Conservation (phyloP, 75 land plant genomes). For the Chamaecyparis obtusa region DNA sequence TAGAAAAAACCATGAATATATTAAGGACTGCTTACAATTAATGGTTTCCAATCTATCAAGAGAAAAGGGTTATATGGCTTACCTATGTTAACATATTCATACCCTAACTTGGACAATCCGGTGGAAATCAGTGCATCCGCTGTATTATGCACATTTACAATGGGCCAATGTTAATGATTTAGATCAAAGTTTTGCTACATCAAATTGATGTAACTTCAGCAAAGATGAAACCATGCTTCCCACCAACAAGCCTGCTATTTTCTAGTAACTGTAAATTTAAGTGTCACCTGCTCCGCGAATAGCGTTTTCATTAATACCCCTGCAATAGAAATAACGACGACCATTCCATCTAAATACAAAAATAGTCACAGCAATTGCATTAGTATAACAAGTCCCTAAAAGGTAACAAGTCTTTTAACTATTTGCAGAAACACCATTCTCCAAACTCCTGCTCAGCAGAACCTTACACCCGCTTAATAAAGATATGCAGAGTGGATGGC, state of each 20-base stretch:
- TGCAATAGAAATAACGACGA: conserved; percentile 75
- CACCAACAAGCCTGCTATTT: not conserved
- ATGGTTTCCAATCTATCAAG: not conserved
- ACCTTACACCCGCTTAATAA: too few relatives aligned
- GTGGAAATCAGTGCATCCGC: conserved; percentile 84
- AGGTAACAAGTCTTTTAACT: not conserved
- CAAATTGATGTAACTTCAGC: not conserved
- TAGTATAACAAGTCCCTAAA: not conserved
- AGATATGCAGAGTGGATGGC: not conserved
- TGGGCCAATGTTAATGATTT: too few relatives aligned
- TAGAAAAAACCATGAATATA: not conserved
- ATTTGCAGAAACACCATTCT: not conserved
- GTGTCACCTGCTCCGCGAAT: conserved; percentile 59
- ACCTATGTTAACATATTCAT: conserved; percentile 75
- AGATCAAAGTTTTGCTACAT: not conserved
- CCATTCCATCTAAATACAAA: conserved; percentile 70
- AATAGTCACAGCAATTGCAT: not conserved
- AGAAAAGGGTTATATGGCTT: not conserved
- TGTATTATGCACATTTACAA: conserved; percentile 18
- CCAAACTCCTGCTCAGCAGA: not conserved
- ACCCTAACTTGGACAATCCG: conserved; percentile 63
- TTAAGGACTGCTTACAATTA: not conserved
- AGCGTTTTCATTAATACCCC: conserved; percentile 46
- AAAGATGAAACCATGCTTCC: not conserved
- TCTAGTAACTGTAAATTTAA: not conserved